These are phyloP conservation scores for Fusarium algeriense DNA, from an alignment of 2,329 filamentous ascomycete genomes.

Conservation along the genomic window DNA sequence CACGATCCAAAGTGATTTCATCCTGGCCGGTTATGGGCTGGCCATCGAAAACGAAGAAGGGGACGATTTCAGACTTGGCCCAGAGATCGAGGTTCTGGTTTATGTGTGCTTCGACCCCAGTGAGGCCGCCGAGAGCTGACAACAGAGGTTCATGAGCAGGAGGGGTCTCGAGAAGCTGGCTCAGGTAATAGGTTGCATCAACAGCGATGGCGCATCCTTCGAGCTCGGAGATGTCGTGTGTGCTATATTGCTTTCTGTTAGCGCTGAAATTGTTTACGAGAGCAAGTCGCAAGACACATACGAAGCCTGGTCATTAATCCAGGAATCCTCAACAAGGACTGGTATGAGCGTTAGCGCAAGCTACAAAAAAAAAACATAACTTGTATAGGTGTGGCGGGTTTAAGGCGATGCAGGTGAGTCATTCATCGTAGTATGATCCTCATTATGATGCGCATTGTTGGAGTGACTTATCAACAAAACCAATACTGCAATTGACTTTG, in stretches of 20 bases:
- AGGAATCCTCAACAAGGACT: constrained; percentile 57
- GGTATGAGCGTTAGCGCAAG: constrained; percentile 37
- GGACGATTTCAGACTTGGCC: constrained; percentile 76
- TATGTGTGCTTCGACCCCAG: constrained; percentile 81
- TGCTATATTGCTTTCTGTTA: constrained; percentile 55
- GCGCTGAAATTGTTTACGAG: constrained; percentile 19
- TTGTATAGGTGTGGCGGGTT: constrained; percentile 10
- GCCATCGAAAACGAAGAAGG: constrained; percentile 93
- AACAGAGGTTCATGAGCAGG: constrained; percentile 87
- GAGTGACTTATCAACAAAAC: constrained; percentile 23
- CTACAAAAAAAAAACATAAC: neutral
- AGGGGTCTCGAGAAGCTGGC: constrained; percentile 77
- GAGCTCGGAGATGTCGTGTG: constrained; percentile 75
- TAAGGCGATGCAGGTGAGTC: constrained; percentile 10
- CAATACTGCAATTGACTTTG: constrained; percentile 43
- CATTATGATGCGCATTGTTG: constrained; percentile 2
- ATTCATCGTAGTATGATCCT: constrained; percentile 9
- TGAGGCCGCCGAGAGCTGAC: constrained; percentile 88
- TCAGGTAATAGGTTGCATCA: constrained; percentile 90
- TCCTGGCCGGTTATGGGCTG: constrained; percentile 83
- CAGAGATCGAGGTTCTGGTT: constrained; percentile 81
- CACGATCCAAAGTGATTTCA: constrained; percentile 73
- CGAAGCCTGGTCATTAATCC: constrained; percentile 56
- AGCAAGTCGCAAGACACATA: constrained; percentile 42
- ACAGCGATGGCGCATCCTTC: constrained; percentile 82